Conservation (phyloP, 345 rosid genomes). For the Sonneratia alba region DNA sequence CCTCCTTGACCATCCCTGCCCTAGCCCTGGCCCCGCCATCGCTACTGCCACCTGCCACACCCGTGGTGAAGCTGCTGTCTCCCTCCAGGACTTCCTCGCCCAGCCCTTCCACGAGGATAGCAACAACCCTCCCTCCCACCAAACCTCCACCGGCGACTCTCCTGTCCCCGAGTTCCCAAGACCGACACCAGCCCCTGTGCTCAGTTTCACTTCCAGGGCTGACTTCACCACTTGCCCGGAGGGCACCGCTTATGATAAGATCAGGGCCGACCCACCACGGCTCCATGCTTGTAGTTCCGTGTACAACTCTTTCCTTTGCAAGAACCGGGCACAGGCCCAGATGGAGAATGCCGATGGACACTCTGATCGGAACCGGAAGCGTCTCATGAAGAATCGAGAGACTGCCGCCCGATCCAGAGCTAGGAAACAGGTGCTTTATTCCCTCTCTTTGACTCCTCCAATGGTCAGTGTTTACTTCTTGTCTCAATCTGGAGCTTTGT, state of each 20-base stretch:
- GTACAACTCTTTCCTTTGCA: not conserved
- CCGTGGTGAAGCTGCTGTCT: not conserved
- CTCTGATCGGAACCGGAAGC: not conserved
- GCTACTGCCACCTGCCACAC: not conserved
- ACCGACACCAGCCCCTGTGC: not conserved
- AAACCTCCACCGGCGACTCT: not conserved
- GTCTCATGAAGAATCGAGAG: conserved; percentile 12
- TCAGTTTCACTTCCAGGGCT: not conserved
- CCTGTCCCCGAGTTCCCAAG: not conserved
- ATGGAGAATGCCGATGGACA: not conserved
- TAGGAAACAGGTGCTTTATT: conserved; percentile 5
- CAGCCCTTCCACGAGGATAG: conserved; percentile 1
- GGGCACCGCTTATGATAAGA: not conserved
- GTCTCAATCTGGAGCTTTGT: not conserved
- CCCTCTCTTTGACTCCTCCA: not conserved
- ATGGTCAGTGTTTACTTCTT: not conserved
- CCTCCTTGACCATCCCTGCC: not conserved
- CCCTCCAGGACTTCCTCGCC: conserved; percentile 13
- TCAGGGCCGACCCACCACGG: not conserved
- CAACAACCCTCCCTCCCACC: not conserved
- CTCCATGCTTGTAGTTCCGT: not conserved
- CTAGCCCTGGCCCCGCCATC: not conserved
- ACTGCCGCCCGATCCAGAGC: conserved; percentile 11
- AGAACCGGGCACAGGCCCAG: not conserved
- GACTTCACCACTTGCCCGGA: not conserved